phyloP scores from a whole-genome alignment of 73 alveolate genomes.

The Symbiodinium pilosum region DNA sequence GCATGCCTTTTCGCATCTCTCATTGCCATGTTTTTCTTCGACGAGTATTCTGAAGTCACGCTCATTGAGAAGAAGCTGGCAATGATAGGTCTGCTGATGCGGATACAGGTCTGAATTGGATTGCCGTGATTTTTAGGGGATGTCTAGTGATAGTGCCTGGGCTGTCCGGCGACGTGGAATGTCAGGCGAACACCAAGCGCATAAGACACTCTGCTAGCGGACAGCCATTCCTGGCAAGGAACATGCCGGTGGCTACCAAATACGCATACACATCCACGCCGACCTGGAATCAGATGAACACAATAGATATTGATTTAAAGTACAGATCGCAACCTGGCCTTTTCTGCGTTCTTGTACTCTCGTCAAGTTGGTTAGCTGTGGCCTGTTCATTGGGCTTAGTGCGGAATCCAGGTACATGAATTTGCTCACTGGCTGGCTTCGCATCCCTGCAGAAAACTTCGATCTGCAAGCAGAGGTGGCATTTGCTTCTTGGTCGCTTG shows the following conservation, averaged over 20 bases:
- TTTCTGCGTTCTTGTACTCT: background rate
- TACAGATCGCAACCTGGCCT: background rate
- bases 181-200: too few relatives aligned
- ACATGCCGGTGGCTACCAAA: slow-evolving; percentile 55
- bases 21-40: background rate
- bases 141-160: too few relatives aligned
- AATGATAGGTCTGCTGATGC: slow-evolving; percentile 28
- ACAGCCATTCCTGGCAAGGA: slow-evolving; percentile 31
- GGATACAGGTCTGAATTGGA: slow-evolving; percentile 11
- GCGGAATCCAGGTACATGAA: slow-evolving; percentile 46
- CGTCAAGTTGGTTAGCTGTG: background rate
- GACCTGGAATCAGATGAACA: slow-evolving; percentile 51
- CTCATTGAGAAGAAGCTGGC: slow-evolving; percentile 65
- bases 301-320: background rate
- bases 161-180: too few relatives aligned
- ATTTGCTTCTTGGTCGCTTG: background rate
- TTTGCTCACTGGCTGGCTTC: slow-evolving; percentile 47
- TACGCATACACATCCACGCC: slow-evolving; percentile 62
- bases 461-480: slow-evolving; percentile 81
- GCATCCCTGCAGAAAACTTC: slow-evolving; percentile 66
- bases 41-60: background rate
- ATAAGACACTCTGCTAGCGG: background rate
- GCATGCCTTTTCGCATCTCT: background rate
- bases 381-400: too few relatives aligned
- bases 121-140: too few relatives aligned